A percentile compares a stretch with the other conserved stretches of the same genome.
These are phyloP conservation scores for Agrocybe pediades DNA, from an alignment of 768 basidiomycete species.

Conservation along the genomic window DNA sequence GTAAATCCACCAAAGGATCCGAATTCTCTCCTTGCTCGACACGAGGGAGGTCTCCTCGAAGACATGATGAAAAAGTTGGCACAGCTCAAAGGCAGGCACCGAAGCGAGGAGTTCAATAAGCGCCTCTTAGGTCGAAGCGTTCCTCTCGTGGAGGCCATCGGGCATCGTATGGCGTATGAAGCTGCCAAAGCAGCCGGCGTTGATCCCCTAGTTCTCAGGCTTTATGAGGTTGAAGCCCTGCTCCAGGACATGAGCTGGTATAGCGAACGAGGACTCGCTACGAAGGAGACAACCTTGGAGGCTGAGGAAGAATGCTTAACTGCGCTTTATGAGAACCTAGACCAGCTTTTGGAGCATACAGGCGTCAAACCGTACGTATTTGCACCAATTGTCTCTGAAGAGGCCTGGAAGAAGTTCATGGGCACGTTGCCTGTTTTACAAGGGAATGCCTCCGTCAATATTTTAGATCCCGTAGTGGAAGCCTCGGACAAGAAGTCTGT, in stretches of 20 bases:
- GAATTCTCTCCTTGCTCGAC: conserved; percentile 17
- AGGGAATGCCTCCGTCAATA: conserved; percentile 4
- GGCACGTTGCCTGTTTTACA: conserved; percentile 1
- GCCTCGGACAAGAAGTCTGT: too few relatives aligned
- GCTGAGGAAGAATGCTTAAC: conserved; percentile 30
- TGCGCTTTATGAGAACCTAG: conserved; percentile 26
- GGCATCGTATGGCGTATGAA: conserved; percentile 46
- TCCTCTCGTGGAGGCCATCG: conserved; percentile 39
- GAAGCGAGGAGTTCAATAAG: conserved; percentile 32
- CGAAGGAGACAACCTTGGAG: conserved; percentile 17
- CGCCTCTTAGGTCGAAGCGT: conserved; percentile 42
- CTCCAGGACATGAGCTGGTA: conserved; percentile 41
- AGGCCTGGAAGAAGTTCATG: conserved; percentile 13
- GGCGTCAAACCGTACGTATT: conserved; percentile 16
- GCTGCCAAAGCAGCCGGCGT: conserved; percentile 31
- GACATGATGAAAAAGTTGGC: conserved; percentile 16
- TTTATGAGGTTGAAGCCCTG: conserved; percentile 38
- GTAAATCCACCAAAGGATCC: conserved; percentile 14
- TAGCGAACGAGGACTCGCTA: conserved; percentile 28
- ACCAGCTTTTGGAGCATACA: conserved; percentile 16
- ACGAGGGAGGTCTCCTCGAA: conserved; percentile 19
- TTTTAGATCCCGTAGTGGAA: conserved; percentile 5
- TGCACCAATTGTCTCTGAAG: conserved; percentile 22
- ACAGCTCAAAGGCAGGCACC: conserved; percentile 21
- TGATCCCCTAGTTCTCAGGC: conserved; percentile 28